phyloP scores from a whole-genome alignment of 148 eudicot genomes.

The Silene latifolia region DNA sequence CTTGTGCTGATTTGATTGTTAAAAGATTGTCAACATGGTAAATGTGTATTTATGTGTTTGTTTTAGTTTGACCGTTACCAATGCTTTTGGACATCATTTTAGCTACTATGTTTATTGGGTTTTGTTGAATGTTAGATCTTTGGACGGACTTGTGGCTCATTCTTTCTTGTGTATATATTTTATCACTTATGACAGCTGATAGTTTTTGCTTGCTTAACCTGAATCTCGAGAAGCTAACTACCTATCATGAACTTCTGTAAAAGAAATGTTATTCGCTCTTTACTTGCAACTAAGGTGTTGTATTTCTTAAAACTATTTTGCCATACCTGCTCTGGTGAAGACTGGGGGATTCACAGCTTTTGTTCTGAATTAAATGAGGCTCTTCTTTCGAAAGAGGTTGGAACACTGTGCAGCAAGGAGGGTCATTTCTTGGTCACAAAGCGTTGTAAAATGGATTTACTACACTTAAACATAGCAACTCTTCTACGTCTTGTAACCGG shows the following conservation, averaged over 20 bases:
- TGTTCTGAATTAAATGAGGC: background rate
- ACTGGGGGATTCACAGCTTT: background rate
- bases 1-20: background rate
- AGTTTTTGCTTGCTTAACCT: background rate
- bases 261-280: too few relatives aligned
- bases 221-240: constrained; percentile 2
- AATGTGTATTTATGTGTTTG: background rate
- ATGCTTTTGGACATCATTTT: background rate
- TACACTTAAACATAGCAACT: background rate
- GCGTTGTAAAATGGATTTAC: background rate
- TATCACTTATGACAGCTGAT: background rate
- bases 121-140: background rate
- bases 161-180: background rate
- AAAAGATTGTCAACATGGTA: background rate
- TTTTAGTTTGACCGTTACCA: background rate
- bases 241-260: background rate
- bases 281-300: too few relatives aligned
- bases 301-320: too few relatives aligned
- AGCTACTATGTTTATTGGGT: background rate
- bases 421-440: constrained; percentile 1
- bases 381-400: background rate
- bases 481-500: background rate
- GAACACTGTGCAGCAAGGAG: background rate
- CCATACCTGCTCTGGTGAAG: too few relatives aligned
- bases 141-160: background rate